These are phyloP conservation scores for Chondrus crispus DNA, from an alignment of 23 red algal species.

Conservation along the genomic window DNA sequence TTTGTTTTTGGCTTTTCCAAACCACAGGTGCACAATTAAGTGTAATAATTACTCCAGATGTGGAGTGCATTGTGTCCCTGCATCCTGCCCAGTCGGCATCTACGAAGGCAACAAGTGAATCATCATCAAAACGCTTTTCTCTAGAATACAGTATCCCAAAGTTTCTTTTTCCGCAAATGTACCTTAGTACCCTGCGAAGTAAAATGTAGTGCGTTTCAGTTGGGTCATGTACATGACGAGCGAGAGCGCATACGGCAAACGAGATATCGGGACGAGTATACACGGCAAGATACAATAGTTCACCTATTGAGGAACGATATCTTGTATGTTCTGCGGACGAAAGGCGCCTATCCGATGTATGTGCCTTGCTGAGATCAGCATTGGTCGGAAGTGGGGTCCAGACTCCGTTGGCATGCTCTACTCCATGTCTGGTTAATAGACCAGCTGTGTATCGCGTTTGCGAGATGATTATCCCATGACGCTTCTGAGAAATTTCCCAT, in stretches of 20 bases:
- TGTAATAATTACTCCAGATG: not conserved
- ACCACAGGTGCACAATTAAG: not conserved
- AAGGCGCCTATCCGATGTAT: not conserved
- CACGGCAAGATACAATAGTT: not conserved
- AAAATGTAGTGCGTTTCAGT: not conserved
- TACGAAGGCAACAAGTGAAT: not conserved
- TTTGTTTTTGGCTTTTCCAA: not conserved
- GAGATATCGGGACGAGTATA: constrained; percentile 12
- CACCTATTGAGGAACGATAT: not conserved
- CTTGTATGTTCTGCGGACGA: not conserved
- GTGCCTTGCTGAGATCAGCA: not conserved
- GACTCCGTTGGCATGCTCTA: not conserved
- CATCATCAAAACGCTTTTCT: too few species aligned
- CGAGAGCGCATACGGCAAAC: constrained; percentile 10
- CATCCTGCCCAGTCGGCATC: not conserved
- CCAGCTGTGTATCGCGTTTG: not conserved
- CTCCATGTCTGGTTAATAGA: not conserved
- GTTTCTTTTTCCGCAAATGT: not conserved
- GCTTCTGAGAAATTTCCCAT: not conserved
- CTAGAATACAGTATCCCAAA: too few species aligned
- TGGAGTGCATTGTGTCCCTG: not conserved
- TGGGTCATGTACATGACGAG: not conserved
- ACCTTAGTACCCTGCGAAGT: not conserved
- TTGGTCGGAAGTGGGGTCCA: not conserved
- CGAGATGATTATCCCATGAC: not conserved